These are phyloP conservation scores for Hygrophoropsis aurantiaca DNA, from an alignment of 768 basidiomycete species.

Conservation along the genomic window DNA sequence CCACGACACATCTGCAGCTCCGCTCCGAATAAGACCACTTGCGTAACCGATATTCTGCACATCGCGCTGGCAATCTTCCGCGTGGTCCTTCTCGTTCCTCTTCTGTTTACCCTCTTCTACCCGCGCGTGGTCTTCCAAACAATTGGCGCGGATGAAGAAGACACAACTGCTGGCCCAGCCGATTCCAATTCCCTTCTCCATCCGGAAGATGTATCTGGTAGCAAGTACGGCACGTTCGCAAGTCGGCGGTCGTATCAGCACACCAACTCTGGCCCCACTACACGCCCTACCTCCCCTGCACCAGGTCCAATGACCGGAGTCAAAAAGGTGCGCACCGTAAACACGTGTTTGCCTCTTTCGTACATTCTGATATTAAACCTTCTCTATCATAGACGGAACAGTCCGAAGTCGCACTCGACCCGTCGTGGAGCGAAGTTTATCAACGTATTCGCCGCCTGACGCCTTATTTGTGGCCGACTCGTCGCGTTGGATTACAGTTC, in stretches of 20 bases:
- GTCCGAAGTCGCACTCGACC: constrained; percentile 58
- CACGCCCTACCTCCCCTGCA: constrained; percentile 47
- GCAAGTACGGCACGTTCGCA: constrained; percentile 79
- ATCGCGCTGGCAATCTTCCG: constrained; percentile 63
- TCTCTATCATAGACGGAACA: constrained; percentile 22
- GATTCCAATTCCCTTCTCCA: constrained; percentile 57
- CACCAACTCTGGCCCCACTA: constrained; percentile 51
- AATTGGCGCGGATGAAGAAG: constrained; percentile 29
- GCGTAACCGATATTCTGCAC: constrained; percentile 43
- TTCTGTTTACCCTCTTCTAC: constrained; percentile 58
- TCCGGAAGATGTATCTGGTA: constrained; percentile 38
- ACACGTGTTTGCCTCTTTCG: constrained; percentile 3
- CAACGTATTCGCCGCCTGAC: constrained; percentile 61
- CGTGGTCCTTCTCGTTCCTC: constrained; percentile 56
- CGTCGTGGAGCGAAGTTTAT: constrained; percentile 71
- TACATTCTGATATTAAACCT: background rate
- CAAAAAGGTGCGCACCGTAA: background rate
- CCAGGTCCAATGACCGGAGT: constrained; percentile 29
- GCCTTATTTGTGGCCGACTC: constrained; percentile 86
- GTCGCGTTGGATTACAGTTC: constrained; percentile 62
- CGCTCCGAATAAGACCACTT: constrained; percentile 22
- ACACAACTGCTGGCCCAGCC: constrained; percentile 31
- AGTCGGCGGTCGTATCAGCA: constrained; percentile 46
- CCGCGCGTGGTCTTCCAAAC: constrained; percentile 63
- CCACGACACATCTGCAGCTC: constrained; percentile 16